phyloP scores from a whole-genome alignment of 768 basidiomycete species.

The Suillus subalutaceus region DNA sequence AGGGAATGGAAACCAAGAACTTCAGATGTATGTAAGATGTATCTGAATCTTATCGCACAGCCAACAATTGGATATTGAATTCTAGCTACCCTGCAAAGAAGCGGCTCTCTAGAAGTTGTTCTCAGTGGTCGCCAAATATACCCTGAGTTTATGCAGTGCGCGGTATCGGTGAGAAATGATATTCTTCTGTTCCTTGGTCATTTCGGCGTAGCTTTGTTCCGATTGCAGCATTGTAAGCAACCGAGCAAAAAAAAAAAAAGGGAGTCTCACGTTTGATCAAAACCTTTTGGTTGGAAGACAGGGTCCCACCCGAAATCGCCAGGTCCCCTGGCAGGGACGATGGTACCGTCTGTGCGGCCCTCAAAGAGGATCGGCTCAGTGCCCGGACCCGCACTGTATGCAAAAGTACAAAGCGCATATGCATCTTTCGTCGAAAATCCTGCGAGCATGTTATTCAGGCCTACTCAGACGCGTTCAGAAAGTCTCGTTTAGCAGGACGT shows the following conservation, averaged over 20 bases:
- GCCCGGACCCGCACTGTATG: conserved; percentile 86
- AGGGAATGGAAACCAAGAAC: background rate
- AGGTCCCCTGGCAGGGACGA: conserved; percentile 84
- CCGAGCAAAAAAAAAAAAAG: background rate
- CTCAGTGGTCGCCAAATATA: conserved; percentile 35
- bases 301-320: conserved; percentile 90
- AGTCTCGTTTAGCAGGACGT: background rate
- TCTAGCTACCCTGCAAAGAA: background rate
- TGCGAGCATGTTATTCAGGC: conserved; percentile 79
- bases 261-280: conserved; percentile 68
- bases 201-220: conserved; percentile 61
- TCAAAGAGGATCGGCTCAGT: conserved; percentile 82
- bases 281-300: conserved; percentile 76
- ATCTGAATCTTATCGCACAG: background rate
- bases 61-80: background rate
- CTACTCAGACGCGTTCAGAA: conserved; percentile 35
- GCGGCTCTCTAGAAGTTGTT: background rate
- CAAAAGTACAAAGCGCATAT: conserved; percentile 94
- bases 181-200: conserved; percentile 66
- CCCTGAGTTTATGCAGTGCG: conserved; percentile 60
- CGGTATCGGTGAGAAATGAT: conserved; percentile 65
- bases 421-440: conserved; percentile 80
- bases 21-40: background rate
- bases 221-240: background rate
- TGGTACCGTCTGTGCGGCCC: conserved; percentile 85